phyloP scores from a whole-genome alignment of 805 yeast genomes.

The Candida parachauliodes region DNA sequence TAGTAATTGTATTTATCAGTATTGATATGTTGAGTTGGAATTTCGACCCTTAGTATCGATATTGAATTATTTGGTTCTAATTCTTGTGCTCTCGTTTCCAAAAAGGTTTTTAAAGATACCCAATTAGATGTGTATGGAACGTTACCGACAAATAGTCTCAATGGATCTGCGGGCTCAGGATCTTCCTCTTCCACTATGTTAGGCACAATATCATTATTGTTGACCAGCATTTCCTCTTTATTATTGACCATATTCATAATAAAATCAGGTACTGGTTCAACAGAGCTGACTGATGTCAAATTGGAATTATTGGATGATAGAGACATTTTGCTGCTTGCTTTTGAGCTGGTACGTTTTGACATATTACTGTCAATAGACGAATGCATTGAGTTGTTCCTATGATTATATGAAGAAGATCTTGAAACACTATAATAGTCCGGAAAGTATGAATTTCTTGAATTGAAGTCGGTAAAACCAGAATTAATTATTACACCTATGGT shows the following conservation, averaged over 20 bases:
- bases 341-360: slow-evolving; percentile 3
- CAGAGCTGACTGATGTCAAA: neutral
- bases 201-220: no score
- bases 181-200: slow-evolving; percentile 7
- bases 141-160: slow-evolving; percentile 52
- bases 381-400: neutral
- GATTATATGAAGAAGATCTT: neutral
- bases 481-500: slow-evolving; percentile 1
- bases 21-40: slow-evolving; percentile 31
- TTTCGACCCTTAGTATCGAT: slow-evolving; percentile 34
- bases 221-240: neutral
- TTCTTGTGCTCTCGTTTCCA: slow-evolving; percentile 20
- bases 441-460: neutral
- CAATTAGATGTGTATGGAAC: slow-evolving; percentile 47
- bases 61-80: slow-evolving; percentile 24
- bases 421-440: neutral
- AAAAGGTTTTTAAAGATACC: slow-evolving; percentile 28
- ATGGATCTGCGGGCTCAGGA: slow-evolving; percentile 34
- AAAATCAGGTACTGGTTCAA: slow-evolving; percentile 22
- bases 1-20: slow-evolving; percentile 22
- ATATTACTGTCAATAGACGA: slow-evolving; percentile 1
- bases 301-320: neutral
- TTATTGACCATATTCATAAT: slow-evolving; percentile 21
- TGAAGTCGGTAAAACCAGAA: neutral
- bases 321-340: neutral